Conservation (phyloP, 257 asterid species). For the Solanum dulcamara region DNA sequence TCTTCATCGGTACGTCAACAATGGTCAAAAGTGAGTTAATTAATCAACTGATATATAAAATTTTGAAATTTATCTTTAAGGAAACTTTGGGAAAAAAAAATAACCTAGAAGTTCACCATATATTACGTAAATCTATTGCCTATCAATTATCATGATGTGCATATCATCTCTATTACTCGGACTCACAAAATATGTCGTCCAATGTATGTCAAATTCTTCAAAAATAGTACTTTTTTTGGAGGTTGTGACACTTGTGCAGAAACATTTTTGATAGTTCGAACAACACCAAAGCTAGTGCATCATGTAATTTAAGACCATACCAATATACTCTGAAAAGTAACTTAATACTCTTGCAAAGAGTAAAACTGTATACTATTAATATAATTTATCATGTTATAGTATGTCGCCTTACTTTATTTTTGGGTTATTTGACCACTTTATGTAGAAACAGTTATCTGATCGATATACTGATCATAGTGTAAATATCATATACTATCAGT, state of each 20-base stretch:
- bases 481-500: background rate
- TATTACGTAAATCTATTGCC: too few species aligned
- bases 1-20: background rate
- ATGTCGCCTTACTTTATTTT: background rate
- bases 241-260: rapidly evolving
- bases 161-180: background rate
- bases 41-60: too few species aligned
- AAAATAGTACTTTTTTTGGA: background rate
- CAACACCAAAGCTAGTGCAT: background rate
- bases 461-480: background rate
- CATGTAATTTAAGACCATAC: background rate
- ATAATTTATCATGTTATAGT: background rate
- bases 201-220: rapidly evolving
- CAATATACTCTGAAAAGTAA: background rate
- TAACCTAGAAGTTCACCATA: too few species aligned
- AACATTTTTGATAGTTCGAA: background rate
- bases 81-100: too few species aligned
- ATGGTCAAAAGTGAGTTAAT: background rate
- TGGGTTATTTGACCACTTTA: background rate
- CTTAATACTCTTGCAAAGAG: background rate
- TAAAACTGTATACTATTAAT: background rate
- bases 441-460: background rate
- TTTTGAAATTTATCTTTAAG: background rate
- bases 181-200: background rate
- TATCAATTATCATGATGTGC: background rate